Evolutionary conservation across 352 stramenopile genomes (phyloP).

Genomic region (Paralagenidium karlingii): DNA sequence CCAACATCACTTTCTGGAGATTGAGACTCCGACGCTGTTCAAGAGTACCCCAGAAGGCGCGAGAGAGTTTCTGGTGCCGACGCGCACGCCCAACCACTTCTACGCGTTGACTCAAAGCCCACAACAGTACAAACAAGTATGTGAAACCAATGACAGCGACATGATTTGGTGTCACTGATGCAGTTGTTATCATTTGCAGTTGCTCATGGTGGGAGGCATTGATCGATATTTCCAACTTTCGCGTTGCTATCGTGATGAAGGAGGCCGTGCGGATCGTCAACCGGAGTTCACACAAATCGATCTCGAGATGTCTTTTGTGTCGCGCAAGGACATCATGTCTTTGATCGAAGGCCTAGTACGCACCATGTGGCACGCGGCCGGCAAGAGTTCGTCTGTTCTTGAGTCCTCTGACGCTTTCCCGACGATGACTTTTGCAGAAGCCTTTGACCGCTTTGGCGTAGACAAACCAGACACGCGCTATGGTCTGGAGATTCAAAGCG

Average conservation of each 20-base stretch:
- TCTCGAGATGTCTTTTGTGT: conserved; percentile 83
- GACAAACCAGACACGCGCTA: conserved; percentile 82
- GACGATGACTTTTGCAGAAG: conserved; percentile 59
- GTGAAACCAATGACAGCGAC: neutral
- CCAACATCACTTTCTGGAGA: conserved; percentile 63
- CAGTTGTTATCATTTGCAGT: too few species aligned
- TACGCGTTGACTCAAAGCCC: conserved; percentile 85
- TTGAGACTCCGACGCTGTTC: conserved; percentile 83
- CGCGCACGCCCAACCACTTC: conserved; percentile 46
- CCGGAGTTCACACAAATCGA: conserved; percentile 88
- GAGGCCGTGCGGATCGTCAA: conserved; percentile 76
- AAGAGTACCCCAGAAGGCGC: conserved; percentile 81
- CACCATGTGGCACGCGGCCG: conserved; percentile 39
- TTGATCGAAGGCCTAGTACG: conserved; percentile 67
- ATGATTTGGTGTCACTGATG: neutral
- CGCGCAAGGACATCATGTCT: conserved; percentile 53
- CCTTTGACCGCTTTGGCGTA: conserved; percentile 68
- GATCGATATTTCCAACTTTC: conserved; percentile 86
- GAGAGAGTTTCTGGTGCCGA: conserved; percentile 78
- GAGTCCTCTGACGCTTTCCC: conserved; percentile 21
- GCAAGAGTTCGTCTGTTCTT: conserved; percentile 17
- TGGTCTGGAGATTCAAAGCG: conserved; percentile 50
- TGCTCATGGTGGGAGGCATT: conserved; percentile 82
- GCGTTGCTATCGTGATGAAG: conserved; percentile 83
- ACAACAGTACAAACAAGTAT: conserved; percentile 87